Conservation (phyloP, 768 basidiomycete genomes). For the Russula ochroleuca region DNA sequence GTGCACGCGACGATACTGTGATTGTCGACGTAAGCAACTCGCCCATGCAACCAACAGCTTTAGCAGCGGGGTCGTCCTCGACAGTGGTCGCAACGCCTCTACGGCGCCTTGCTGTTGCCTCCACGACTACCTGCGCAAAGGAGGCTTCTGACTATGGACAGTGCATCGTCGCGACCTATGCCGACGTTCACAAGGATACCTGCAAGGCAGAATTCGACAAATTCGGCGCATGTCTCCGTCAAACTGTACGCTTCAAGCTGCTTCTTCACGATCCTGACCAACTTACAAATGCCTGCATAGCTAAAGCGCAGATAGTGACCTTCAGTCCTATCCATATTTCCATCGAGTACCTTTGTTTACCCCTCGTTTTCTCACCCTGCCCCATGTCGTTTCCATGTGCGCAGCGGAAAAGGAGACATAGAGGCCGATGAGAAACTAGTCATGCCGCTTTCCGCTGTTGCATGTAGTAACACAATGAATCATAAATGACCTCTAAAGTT, state of each 20-base stretch:
- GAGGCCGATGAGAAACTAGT: not conserved
- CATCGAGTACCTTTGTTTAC: not conserved
- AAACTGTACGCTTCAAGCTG: slow-evolving; percentile 52
- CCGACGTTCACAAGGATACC: slow-evolving; percentile 76
- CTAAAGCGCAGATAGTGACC: slow-evolving; percentile 55
- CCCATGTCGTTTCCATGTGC: not conserved
- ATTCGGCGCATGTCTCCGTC: slow-evolving; percentile 78
- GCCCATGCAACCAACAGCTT: slow-evolving; percentile 24
- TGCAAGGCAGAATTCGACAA: slow-evolving; percentile 81
- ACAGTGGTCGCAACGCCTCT: slow-evolving; percentile 44
- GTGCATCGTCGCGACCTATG: slow-evolving; percentile 80
- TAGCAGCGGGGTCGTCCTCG: slow-evolving; percentile 27
- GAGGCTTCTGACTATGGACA: slow-evolving; percentile 81
- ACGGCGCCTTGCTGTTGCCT: slow-evolving; percentile 61
- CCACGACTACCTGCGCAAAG: slow-evolving; percentile 64
- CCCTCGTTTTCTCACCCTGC: not conserved
- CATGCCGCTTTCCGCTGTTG: slow-evolving; percentile 6
- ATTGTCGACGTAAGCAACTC: not conserved
- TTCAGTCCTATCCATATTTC: not conserved
- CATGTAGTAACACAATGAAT: slow-evolving; percentile 16
- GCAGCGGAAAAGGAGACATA: not conserved
- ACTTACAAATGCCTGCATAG: slow-evolving; percentile 32
- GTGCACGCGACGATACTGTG: not conserved
- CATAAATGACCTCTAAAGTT: slow-evolving; percentile 9
- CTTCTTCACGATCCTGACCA: not conserved